phyloP scores from a whole-genome alignment of 768 basidiomycete species.

The Crepidotus variabilis region DNA sequence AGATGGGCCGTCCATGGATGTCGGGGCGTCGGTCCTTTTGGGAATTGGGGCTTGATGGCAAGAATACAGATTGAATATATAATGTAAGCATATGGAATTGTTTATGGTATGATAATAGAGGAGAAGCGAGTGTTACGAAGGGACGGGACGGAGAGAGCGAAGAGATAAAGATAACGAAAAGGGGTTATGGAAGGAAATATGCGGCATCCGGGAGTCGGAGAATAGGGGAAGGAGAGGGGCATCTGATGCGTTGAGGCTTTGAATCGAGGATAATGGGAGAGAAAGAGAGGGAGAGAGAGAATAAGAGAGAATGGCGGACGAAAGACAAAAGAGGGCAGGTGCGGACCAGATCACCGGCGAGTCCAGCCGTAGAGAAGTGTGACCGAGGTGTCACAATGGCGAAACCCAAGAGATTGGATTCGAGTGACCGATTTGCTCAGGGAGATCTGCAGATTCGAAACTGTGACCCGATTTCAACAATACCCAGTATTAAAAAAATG shows the following conservation, averaged over 20 bases:
- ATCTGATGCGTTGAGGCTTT: not conserved
- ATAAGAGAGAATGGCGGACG: not conserved
- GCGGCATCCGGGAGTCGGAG: not conserved
- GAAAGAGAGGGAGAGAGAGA: not conserved
- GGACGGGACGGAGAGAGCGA: not conserved
- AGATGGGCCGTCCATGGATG: not conserved
- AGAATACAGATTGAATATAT: not conserved
- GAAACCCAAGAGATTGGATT: no score
- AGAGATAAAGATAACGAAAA: not conserved
- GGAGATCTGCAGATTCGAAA: not conserved
- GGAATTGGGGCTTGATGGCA: not conserved
- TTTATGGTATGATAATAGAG: not conserved
- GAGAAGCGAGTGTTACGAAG: not conserved
- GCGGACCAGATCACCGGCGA: no score
- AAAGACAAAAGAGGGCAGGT: not conserved
- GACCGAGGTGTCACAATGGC: no score
- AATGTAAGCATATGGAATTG: not conserved
- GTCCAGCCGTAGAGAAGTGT: no score
- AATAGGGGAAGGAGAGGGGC: not conserved
- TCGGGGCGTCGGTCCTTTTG: not conserved
- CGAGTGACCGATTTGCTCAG: no score
- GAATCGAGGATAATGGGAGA: not conserved
- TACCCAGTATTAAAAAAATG: not conserved
- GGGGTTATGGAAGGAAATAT: not conserved
- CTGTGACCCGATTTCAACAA: not conserved